A percentile compares a stretch with the other conserved stretches of the same genome.
These are phyloP conservation scores for Blastobotrys persicus DNA, from an alignment of 1,139 yeast genomes.

Conservation along the genomic window DNA sequence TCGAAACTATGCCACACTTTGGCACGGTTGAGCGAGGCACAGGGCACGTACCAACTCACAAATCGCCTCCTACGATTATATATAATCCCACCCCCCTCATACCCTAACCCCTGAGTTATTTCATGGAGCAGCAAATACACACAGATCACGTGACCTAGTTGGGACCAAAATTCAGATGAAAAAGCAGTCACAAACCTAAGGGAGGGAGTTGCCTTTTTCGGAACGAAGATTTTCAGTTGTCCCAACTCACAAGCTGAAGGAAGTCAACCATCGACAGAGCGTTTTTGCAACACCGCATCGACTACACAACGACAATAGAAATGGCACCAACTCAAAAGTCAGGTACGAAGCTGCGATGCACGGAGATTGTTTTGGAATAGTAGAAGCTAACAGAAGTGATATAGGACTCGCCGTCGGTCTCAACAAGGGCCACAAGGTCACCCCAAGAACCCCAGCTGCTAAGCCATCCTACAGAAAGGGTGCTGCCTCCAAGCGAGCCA, in stretches of 20 bases:
- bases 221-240: not conserved
- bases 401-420: conserved; percentile 96
- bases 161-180: no score
- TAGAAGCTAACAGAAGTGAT: not conserved
- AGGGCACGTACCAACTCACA: no score
- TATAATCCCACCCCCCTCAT: no score
- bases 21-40: conserved; percentile 35
- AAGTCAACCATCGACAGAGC: not conserved
- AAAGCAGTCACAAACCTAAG: not conserved
- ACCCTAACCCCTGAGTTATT: no score
- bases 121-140: no score
- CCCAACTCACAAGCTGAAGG: not conserved
- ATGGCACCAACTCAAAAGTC: conserved; percentile 44
- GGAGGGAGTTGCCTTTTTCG: not conserved
- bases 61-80: no score
- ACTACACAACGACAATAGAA: conserved; percentile 25
- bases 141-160: no score
- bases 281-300: conserved; percentile 23
- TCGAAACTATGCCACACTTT: conserved; percentile 21
- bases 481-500: conserved; percentile 92
- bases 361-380: no score
- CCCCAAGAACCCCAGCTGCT: conserved; percentile 89
- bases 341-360: conserved; percentile 36
- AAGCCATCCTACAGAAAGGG: conserved; percentile 98
- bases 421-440: conserved; percentile 99